Base-by-base conservation (phyloP, 257 asterid species). In the Ligustrum vulgare region DNA sequence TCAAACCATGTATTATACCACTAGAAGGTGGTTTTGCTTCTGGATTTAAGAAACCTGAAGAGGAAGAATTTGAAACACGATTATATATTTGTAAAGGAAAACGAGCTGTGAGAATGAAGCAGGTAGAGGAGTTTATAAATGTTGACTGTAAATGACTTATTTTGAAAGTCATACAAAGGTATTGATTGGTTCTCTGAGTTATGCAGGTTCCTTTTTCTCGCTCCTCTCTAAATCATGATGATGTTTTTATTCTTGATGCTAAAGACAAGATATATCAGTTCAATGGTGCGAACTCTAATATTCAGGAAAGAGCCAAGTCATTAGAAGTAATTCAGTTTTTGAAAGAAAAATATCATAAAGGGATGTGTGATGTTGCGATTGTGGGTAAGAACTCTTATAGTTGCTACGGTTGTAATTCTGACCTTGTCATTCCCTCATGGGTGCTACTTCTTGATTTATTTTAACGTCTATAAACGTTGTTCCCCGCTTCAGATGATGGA, bases 261-360 rank as follows among this genome's bases (percentile, higher is more conserved):
- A 84, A 90, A 86, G 94, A 90, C 69, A 95, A 95, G 90, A 90
- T 95, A 80, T 95, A 84, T 84, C 99, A 93, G 76, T 95, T 95
- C 97, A 95, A 95, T 75, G 99, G 99, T 64, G 97, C 90, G 67
- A 95, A 95, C 89, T 93, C 99, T 64, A 93, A 82, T 84, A 95
- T 95, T 73, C 99, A 95, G 73, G 99, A 95, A 82, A 88, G 99
- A 82, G 99, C 99, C 78, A 95, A 93, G 83, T 87, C 99, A 66
- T 80, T 95, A 74, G 99, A 95, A 95, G 96, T 93, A 22, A 87
- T 95, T 89, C 98, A 95, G 81, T 87, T 81, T 86, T 81, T 95
- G 85, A 95, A 95, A 93, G 99, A 95, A 67, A 91, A 90, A 84
- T 91, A 93, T 88, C 99, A 93, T 22, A 97, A 90, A 73, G 99